Evolutionary conservation across 495 filamentous ascomycete genomes (phyloP).

Genomic region (Hyphodiscus hymeniophilus): DNA sequence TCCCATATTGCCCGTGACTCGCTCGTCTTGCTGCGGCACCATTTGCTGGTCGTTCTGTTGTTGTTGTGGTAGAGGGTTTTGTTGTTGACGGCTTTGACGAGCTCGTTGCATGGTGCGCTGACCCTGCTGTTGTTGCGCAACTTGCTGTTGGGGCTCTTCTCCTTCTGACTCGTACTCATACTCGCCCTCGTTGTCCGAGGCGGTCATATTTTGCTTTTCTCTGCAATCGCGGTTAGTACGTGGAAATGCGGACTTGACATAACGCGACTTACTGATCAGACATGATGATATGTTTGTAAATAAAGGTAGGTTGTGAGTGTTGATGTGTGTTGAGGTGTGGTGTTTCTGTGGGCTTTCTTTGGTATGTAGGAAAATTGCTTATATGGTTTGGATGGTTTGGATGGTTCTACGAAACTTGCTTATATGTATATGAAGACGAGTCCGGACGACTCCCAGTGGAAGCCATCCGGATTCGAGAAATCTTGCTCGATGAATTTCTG

Average conservation of each 20-base stretch:
- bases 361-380: too few relatives aligned
- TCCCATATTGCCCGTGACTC: constrained; percentile 14
- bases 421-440: too few relatives aligned
- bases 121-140: background rate
- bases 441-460: too few relatives aligned
- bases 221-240: constrained; percentile 10
- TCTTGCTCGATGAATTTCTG: too few relatives aligned
- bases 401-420: too few relatives aligned
- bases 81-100: constrained; percentile 1
- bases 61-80: constrained; percentile 2
- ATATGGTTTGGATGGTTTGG: too few relatives aligned
- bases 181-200: constrained; percentile 14
- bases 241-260: background rate
- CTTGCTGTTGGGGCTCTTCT: constrained; percentile 18
- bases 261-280: constrained; percentile 3
- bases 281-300: background rate
- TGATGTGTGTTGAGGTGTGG: too few relatives aligned
- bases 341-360: too few relatives aligned
- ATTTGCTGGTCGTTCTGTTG: constrained; percentile 7
- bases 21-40: background rate
- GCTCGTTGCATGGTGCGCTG: constrained; percentile 21
- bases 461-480: too few relatives aligned
- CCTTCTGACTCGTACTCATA: constrained; percentile 20
- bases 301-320: background rate
- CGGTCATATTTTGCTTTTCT: constrained; percentile 12